Percentiles rank a stretch among this genome's conserved stretches.
phyloP scores from a whole-genome alignment of 2,329 filamentous ascomycete genomes.

The Lachnellula suecica region DNA sequence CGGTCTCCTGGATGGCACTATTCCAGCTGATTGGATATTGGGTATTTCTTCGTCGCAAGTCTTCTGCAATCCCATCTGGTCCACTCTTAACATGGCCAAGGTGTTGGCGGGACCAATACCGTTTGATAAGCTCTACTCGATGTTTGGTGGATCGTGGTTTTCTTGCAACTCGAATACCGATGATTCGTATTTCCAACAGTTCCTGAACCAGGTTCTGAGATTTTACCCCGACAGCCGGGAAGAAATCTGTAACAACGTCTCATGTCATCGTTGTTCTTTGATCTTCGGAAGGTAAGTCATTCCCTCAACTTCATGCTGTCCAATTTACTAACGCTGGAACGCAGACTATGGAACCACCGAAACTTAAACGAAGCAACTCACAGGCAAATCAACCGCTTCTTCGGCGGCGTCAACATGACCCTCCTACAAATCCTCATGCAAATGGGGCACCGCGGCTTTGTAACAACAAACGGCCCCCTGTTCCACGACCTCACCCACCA shows the following conservation, averaged over 20 bases:
- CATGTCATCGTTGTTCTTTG: slow-evolving; percentile 59
- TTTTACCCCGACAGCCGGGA: slow-evolving; percentile 53
- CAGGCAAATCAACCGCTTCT: slow-evolving; percentile 58
- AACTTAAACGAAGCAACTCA: slow-evolving; percentile 68
- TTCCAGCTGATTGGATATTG: slow-evolving; percentile 54
- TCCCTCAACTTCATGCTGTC: not conserved
- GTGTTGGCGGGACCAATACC: slow-evolving; percentile 45
- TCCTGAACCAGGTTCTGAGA: slow-evolving; percentile 55
- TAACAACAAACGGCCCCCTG: slow-evolving; percentile 50
- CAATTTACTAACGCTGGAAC: not conserved
- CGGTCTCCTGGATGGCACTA: slow-evolving; percentile 61
- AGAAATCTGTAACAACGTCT: slow-evolving; percentile 61
- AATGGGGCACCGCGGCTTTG: slow-evolving; percentile 50
- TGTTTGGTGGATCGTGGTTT: slow-evolving; percentile 54
- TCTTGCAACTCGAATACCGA: slow-evolving; percentile 46
- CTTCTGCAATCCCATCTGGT: slow-evolving; percentile 63
- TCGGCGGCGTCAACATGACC: slow-evolving; percentile 62
- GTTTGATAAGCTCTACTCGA: slow-evolving; percentile 48
- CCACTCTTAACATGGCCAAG: slow-evolving; percentile 55
- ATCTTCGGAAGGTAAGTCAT: slow-evolving; percentile 55
- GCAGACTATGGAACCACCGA: slow-evolving; percentile 55
- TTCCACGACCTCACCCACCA: slow-evolving; percentile 47
- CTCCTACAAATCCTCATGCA: slow-evolving; percentile 55
- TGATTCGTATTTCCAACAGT: slow-evolving; percentile 48
- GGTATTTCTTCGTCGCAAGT: slow-evolving; percentile 61